Evolutionary conservation across 2,329 filamentous ascomycete species (phyloP).

Genomic region (Nannizziopsis barbatae): DNA sequence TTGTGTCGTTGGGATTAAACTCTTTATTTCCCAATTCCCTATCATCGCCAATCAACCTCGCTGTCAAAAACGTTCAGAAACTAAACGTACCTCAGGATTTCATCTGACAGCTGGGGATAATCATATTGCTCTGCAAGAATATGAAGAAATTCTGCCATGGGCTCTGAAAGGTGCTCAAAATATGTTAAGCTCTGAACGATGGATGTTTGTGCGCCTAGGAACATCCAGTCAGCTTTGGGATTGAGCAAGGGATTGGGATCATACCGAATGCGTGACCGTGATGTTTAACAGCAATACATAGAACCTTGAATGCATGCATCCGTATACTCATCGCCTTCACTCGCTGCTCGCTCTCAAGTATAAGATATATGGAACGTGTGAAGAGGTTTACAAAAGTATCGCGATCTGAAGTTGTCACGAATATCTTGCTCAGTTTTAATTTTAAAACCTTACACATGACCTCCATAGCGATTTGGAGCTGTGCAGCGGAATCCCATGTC

Average conservation of each 20-base stretch:
- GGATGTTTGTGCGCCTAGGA: conserved; percentile 78
- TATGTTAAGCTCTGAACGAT: conserved; percentile 97
- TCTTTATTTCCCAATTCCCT: conserved; percentile 93
- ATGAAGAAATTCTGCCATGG: conserved; percentile 96
- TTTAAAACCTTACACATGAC: conserved; percentile 94
- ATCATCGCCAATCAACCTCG: not conserved
- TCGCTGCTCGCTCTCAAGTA: conserved; percentile 86
- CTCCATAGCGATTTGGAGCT: conserved; percentile 80
- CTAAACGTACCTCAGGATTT: conserved; percentile 55
- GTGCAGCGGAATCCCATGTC: conserved; percentile 78
- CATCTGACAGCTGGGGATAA: conserved; percentile 86
- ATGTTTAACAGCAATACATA: conserved; percentile 94
- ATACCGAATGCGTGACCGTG: conserved; percentile 91
- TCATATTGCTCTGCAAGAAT: conserved; percentile 96
- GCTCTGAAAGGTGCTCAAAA: conserved; percentile 96
- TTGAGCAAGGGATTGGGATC: not conserved
- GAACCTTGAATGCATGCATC: conserved; percentile 94
- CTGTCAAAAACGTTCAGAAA: not conserved
- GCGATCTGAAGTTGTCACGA: conserved; percentile 88
- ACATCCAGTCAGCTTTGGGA: not conserved
- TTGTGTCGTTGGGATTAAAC: conserved; percentile 92
- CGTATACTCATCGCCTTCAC: conserved; percentile 80
- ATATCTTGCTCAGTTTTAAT: conserved; percentile 82
- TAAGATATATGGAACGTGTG: conserved; percentile 83
- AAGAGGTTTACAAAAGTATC: conserved; percentile 90